Base-by-base conservation (phyloP, 2,329 filamentous ascomycete species). In the Aspergillus sp. region DNA sequence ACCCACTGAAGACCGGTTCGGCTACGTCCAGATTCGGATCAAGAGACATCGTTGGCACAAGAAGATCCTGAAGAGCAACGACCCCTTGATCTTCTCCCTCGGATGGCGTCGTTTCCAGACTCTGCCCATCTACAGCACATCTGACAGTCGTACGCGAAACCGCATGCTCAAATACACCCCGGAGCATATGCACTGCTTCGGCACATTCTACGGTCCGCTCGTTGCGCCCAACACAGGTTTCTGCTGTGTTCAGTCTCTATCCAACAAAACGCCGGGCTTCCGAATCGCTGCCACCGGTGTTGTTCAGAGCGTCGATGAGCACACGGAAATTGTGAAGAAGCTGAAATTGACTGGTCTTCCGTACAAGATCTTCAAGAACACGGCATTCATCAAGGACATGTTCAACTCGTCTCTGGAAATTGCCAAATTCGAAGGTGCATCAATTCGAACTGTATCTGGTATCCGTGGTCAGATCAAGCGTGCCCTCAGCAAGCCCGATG, bases 311-410 rank as follows among this genome's bases (percentile, higher is more conserved):
- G 94, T 99, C 17, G 94, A 99, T 69, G 92, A 97, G 75, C 90
- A 88, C 38, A 92, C 90, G 3, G 94, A 99, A 71, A 97, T 99
- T 60, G 94, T 99, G 72, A 99, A 99, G 83, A 99, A 99, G 80
- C 86, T 99, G 68, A 99, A 99, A 74, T 83, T 99, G 45, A 97
- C 91, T 0, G 94, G 94, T 55, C 81, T 85, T 45, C 92, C 94
- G 1, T 95, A 94, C 82, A 97, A 97, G 77, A 95, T 97, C 73
- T 97, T 95, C 84, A 96, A 96, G 76, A 99, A 99, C 78, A 99
- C 94, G 0, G 92, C 94, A 36, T 99, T 99, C 71, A 91, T 99
- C 76, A 95, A 94, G 73, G 91, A 96, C 76, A 99, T 99, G 94
- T 99, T 99, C 81, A 91, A 85, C 68, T 87, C 88, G 0, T 82